Base-by-base conservation (phyloP, 257 asterid species). In the Gardenia jasminoides region DNA sequence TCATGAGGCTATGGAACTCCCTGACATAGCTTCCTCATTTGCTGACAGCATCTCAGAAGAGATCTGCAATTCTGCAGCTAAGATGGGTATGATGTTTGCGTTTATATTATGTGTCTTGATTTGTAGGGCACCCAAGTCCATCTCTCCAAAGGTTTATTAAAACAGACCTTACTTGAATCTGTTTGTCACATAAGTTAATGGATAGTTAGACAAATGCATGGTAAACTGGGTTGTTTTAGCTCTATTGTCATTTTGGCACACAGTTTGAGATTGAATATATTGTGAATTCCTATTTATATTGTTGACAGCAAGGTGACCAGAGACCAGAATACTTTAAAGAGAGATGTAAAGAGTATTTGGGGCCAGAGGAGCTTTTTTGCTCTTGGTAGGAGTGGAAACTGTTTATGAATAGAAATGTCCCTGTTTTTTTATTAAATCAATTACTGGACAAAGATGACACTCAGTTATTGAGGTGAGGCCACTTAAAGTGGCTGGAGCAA, bases 41-140 rank as follows among this genome's bases (percentile, higher is more conserved):
- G 67, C 93, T 0, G 97, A 92, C 84, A 84, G 94, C 68, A 96
- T 96, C 78, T 96, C 97, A 7, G 99, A 96, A 85, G 99, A 96
- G 87, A 96, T 93, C 62, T 96, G 99, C 90, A 96, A 89, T 83
- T 96, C 96, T 84, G 92, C 99, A 79, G 98, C 98, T 81, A 91
- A 93, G 90, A 92, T 96, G 98, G 99, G 99, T 96, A 90, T 89
- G 90, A 72, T 26, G 33, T 59, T 65, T 74, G 54, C 78, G 30
- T 72, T 69, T 61, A 22, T 13, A 19, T 43, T 48, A 64, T 77
- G 39, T 46, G 44, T 46, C 1, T 4, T 41, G 58, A 68, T 78
- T 75, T 22, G 36, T 28, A 66, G 24, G 10, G 44, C 58, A 65
- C 16, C 31, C 47, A 17, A 70, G 28, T 36, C 67, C 71, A 13